Base-by-base conservation (phyloP, 257 asterid genomes). In the Petunia axillaris region DNA sequence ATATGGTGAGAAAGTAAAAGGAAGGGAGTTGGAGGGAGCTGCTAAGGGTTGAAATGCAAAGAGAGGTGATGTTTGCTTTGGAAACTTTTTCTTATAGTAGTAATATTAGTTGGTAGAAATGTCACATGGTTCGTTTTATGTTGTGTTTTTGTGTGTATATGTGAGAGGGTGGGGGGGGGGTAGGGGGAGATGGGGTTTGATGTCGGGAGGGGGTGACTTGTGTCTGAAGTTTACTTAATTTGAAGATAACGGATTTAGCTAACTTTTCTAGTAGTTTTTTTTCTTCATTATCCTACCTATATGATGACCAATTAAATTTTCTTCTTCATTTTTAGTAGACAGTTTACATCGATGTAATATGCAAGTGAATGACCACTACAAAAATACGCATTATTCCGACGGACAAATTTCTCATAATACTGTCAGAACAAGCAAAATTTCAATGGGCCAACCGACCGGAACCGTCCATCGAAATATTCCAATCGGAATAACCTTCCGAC, bases 191-290 rank as follows among this genome's bases (percentile, higher is more conserved):
- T 25, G 25, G 25, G 25, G 25, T 25, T 25, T 8, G 75, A 6
- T 41, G 76, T 68, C n/a, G 41, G 25, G 43, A 10, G 44, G 62
- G 25, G 62, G 1, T 71, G 43, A 50, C 78, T 73, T 50, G 78
- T 73, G 62, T 50, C 62, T 73, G 78, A 73, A 73, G 78, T 73
- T 73, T 50, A 50, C 13, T 71, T 25, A 25, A 25, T 44, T 35
- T 2, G 44, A 35, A 35, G 11, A 71, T 71, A 25, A 48, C 60
- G 35, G 60, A 50, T 10, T 50, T 70, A 41, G 43, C 16, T 70
- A 15, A 13, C 11, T 52, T 50, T 50, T 50, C 55, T 10, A 52
- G 57, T 52, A 52, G 9, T 5, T 70, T 70, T 70, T 70, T 44
- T n/a, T 44, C 76, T 44, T 68, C 2, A 44, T 6, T 68, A 44